Percentiles rank a stretch among this genome's conserved stretches.
phyloP scores from a whole-genome alignment of 441 rosid species.

The Aquilaria agallochum region DNA sequence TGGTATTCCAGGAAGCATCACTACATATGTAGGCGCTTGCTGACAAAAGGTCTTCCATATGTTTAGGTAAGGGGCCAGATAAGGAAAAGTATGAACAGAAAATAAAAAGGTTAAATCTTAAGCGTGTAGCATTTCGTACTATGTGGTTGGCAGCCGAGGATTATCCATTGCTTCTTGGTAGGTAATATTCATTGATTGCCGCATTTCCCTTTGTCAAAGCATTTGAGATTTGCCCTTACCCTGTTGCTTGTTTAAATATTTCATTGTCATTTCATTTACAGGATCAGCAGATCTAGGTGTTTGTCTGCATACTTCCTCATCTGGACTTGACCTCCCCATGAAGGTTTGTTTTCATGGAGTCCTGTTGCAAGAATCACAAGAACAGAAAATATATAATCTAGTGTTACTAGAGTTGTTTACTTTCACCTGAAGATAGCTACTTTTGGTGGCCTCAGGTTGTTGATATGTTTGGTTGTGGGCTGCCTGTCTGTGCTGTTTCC shows the following conservation, averaged over 20 bases:
- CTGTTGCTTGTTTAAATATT: conserved; percentile 1
- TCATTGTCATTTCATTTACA: conserved; percentile 19
- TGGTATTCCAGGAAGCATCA: conserved; percentile 9
- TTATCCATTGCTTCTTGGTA: conserved; percentile 91
- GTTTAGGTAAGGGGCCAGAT: conserved; percentile 92
- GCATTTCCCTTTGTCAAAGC: not conserved
- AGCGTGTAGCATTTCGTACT: conserved; percentile 92
- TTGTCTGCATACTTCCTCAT: conserved; percentile 96
- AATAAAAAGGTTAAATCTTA: conserved; percentile 72
- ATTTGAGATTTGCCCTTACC: too few species aligned
- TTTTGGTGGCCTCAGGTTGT: conserved; percentile 55
- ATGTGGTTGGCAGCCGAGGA: conserved; percentile 98
- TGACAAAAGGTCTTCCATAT: conserved; percentile 10
- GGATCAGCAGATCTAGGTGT: conserved; percentile 97
- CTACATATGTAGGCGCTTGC: conserved; percentile 1
- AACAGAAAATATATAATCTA: not conserved
- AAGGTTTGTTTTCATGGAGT: conserved; percentile 39
- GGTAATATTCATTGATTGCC: not conserved
- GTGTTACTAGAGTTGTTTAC: conserved; percentile 1
- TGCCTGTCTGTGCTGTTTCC: conserved; percentile 97
- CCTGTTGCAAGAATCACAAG: not conserved
- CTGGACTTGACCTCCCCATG: conserved; percentile 99
- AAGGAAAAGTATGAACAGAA: conserved; percentile 87
- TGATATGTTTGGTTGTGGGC: conserved; percentile 98
- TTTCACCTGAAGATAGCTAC: conserved; percentile 6